These are phyloP conservation scores for Saturnispora serradocipensis DNA, from an alignment of 805 yeast species.

Conservation along the genomic window DNA sequence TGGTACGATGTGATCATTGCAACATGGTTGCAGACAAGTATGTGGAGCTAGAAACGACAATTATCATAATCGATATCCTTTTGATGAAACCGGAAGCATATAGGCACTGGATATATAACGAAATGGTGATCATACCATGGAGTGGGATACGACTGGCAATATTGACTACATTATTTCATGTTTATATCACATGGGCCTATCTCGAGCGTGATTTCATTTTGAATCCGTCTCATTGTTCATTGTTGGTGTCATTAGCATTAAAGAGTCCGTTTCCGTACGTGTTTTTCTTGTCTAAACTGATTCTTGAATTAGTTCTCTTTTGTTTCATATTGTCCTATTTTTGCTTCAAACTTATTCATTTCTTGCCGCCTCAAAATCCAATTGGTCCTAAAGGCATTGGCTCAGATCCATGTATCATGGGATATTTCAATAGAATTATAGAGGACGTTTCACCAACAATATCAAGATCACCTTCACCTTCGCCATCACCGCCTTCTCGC, in stretches of 20 bases:
- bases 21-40: conserved; percentile 76
- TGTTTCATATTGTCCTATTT: conserved; percentile 11
- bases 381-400: not conserved
- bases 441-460: not conserved
- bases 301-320: conserved; percentile 24
- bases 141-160: conserved; percentile 40
- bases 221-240: conserved; percentile 17
- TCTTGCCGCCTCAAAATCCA: conserved; percentile 3
- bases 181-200: conserved; percentile 85
- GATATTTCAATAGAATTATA: not conserved
- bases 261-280: conserved; percentile 41
- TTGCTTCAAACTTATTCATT: conserved; percentile 18
- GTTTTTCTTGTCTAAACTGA: conserved; percentile 45
- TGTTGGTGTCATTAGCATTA: conserved; percentile 23
- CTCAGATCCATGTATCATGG: conserved; percentile 8
- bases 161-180: conserved; percentile 70
- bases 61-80: conserved; percentile 74
- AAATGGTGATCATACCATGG: conserved; percentile 1
- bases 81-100: conserved; percentile 82
- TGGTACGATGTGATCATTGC: conserved; percentile 34
- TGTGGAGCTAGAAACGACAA: conserved; percentile 79
- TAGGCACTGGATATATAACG: conserved; percentile 39
- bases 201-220: conserved; percentile 51
- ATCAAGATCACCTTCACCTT: conserved; percentile 3
- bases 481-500: conserved; percentile 1